Evolutionary conservation across 106 monocot species (phyloP).

Genomic region (Acanthochlamys bracteata): DNA sequence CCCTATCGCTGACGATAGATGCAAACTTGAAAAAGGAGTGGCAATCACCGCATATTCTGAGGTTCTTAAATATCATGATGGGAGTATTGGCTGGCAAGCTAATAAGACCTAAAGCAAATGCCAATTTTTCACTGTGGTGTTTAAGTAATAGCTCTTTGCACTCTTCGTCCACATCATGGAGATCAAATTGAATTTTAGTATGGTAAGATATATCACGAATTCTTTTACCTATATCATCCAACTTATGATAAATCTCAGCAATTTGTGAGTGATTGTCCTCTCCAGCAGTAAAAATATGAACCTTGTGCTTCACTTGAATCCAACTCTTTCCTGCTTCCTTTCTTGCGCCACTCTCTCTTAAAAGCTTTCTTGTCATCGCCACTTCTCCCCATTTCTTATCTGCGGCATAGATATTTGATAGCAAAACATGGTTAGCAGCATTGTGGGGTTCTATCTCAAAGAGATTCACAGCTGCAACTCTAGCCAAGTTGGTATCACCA

Average conservation of each 20-base stretch:
- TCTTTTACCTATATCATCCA: constrained; percentile 34
- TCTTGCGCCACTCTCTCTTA: constrained; percentile 50
- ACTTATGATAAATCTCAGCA: constrained; percentile 29
- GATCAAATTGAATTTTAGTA: constrained; percentile 28
- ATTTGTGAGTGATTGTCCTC: constrained; percentile 26
- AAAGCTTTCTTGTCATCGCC: constrained; percentile 31
- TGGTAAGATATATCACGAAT: constrained; percentile 33
- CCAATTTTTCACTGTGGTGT: constrained; percentile 60
- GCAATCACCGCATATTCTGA: constrained; percentile 58
- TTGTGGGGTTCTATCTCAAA: constrained; percentile 65
- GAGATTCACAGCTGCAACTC: constrained; percentile 37
- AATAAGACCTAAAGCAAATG: constrained; percentile 52
- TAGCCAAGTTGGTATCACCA: constrained; percentile 35
- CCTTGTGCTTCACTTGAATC: constrained; percentile 44
- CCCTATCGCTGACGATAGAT: constrained; percentile 28
- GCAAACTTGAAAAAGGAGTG: constrained; percentile 42
- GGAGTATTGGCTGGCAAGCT: constrained; percentile 22
- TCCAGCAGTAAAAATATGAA: constrained; percentile 46
- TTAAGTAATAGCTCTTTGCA: constrained; percentile 34
- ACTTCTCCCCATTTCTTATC: constrained; percentile 46
- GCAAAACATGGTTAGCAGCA: constrained; percentile 57
- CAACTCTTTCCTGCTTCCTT: constrained; percentile 55
- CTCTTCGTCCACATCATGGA: constrained; percentile 46
- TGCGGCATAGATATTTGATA: constrained; percentile 54
- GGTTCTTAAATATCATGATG: constrained; percentile 54